Conservation (phyloP, 176 grass and related monocot species). For the Paspalum notatum region DNA sequence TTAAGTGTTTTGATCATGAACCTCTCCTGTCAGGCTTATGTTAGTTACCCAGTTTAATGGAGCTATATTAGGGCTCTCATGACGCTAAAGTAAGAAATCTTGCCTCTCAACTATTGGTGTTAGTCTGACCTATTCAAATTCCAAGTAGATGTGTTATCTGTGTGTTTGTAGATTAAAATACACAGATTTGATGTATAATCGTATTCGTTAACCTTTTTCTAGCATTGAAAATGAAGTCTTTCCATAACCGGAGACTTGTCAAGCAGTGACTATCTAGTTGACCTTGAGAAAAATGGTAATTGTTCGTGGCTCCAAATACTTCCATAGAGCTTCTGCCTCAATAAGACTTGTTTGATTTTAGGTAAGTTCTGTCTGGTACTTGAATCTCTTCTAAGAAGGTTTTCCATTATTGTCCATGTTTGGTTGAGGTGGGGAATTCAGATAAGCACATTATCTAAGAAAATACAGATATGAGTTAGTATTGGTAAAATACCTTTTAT, state of each 20-base stretch:
- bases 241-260: neutral
- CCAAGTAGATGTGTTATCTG: too few species aligned
- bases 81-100: too few species aligned
- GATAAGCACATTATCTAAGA: too few species aligned
- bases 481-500: too few species aligned
- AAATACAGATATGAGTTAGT: too few species aligned
- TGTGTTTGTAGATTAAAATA: constrained; percentile 12
- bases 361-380: neutral
- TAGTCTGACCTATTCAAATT: too few species aligned
- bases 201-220: constrained; percentile 7
- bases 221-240: constrained; percentile 8
- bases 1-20: too few species aligned
- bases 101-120: too few species aligned
- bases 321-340: neutral
- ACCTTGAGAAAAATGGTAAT: neutral
- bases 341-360: constrained; percentile 2
- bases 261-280: neutral
- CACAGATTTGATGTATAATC: constrained; percentile 14
- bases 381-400: neutral
- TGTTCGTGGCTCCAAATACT: neutral
- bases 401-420: neutral
- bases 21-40: too few species aligned
- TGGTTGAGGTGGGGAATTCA: too few species aligned
- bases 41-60: too few species aligned
- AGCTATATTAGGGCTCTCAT: too few species aligned